Evolutionary conservation across 768 basidiomycete species (phyloP).

Genomic region (Lyophyllum shimeji): DNA sequence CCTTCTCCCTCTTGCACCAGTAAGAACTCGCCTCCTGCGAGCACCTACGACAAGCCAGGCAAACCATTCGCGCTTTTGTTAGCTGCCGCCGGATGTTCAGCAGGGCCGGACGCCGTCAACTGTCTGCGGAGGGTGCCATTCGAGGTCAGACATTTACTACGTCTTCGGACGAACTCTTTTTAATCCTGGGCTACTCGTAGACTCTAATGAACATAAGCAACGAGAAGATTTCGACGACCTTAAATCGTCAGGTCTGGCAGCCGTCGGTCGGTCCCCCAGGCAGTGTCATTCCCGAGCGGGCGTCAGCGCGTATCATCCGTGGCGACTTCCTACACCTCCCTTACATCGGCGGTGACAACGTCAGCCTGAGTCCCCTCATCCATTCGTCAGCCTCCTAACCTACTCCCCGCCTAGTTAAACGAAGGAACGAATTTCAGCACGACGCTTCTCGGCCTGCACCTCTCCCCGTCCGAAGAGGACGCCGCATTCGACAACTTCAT

Average conservation of each 20-base stretch:
- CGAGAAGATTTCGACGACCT: conserved; percentile 38
- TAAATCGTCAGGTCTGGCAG: conserved; percentile 59
- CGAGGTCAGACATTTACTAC: conserved; percentile 27
- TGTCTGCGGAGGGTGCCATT: conserved; percentile 49
- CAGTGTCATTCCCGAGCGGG: conserved; percentile 45
- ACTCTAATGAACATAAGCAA: conserved; percentile 50
- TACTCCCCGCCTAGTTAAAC: no score
- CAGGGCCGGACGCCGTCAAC: conserved; percentile 34
- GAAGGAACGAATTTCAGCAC: conserved; percentile 49
- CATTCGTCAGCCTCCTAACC: no score
- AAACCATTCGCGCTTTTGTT: conserved; percentile 50
- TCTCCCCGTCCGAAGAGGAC: conserved; percentile 39
- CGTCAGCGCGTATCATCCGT: conserved; percentile 42
- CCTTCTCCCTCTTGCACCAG: conserved; percentile 24
- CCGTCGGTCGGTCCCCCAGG: conserved; percentile 52
- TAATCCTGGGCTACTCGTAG: conserved; percentile 30
- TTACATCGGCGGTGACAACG: conserved; percentile 55
- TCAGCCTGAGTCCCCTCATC: conserved; percentile 25
- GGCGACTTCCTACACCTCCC: conserved; percentile 55
- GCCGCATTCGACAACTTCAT: conserved; percentile 49
- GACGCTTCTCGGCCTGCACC: conserved; percentile 35
- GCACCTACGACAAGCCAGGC: conserved; percentile 50
- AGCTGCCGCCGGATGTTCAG: conserved; percentile 43
- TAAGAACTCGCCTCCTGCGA: conserved; percentile 48
- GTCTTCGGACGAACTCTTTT: not conserved